phyloP scores from a whole-genome alignment of 257 asterid genomes.

The Nicotiana tabacum region DNA sequence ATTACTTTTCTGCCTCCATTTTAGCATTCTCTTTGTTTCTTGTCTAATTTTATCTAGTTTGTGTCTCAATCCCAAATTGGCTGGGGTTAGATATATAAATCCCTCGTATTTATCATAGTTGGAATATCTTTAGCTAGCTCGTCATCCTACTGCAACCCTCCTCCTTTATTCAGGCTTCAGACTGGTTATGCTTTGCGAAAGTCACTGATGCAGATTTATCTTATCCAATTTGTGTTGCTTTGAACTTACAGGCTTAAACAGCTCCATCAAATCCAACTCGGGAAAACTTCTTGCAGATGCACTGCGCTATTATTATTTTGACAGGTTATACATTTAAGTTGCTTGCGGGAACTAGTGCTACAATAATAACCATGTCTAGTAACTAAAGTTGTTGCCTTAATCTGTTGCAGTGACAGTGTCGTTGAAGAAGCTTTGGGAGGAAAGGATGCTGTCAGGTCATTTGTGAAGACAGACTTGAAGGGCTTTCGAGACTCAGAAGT shows the following conservation, averaged over 20 bases:
- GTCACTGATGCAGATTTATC: background rate
- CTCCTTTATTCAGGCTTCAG: background rate
- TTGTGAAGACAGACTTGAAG: conserved; percentile 49
- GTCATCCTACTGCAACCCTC: background rate
- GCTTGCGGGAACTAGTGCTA: background rate
- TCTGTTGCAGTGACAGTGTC: conserved; percentile 56
- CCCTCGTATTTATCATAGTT: background rate
- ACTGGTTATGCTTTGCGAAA: background rate
- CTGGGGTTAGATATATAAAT: background rate
- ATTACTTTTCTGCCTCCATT: background rate
- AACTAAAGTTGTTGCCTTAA: background rate
- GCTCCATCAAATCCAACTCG: conserved; percentile 59
- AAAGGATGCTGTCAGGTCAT: conserved; percentile 44
- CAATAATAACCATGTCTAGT: background rate
- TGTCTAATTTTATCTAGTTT: background rate
- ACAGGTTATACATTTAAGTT: conserved; percentile 42
- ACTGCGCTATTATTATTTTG: conserved; percentile 72
- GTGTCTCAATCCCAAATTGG: background rate
- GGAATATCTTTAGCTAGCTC: background rate
- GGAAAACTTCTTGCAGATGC: conserved; percentile 78
- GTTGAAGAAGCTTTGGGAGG: conserved; percentile 93
- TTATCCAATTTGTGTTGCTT: background rate
- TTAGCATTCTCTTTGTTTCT: background rate
- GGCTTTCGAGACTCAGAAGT: conserved; percentile 82
- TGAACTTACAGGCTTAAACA: conserved; percentile 51